Evolutionary conservation across 257 asterid genomes (phyloP).

Genomic region (Solanum tacnaense): DNA sequence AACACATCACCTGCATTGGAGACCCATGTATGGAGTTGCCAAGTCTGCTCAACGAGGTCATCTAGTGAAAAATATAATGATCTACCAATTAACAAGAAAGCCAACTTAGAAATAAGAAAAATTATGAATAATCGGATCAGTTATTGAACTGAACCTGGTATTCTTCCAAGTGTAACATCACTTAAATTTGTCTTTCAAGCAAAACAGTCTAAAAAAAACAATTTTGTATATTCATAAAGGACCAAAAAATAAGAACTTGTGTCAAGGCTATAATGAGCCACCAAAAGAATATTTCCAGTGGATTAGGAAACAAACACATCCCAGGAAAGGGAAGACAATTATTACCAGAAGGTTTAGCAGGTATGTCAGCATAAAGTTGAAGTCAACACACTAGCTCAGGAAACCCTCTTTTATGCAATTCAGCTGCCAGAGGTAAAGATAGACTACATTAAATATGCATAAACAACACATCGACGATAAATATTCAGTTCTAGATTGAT

Average conservation of each 20-base stretch:
- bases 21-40: constrained; percentile 50
- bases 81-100: constrained; percentile 78
- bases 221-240: not conserved
- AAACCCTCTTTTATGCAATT: constrained; percentile 71
- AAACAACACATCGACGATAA: constrained; percentile 42
- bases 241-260: not conserved
- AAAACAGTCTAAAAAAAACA: not conserved
- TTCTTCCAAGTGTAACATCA: not conserved
- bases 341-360: constrained; percentile 82
- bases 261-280: constrained; percentile 8
- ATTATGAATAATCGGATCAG: constrained; percentile 4
- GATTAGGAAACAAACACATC: constrained; percentile 21
- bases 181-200: not conserved
- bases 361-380: constrained; percentile 78
- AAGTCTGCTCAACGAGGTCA: constrained; percentile 79
- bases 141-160: constrained; percentile 6
- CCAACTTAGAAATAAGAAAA: constrained; percentile 38
- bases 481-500: constrained; percentile 30
- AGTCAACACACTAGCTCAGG: constrained; percentile 83
- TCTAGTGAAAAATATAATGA: constrained; percentile 55
- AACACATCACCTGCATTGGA: constrained; percentile 52
- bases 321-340: constrained; percentile 46
- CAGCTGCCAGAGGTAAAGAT: constrained; percentile 91
- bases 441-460: constrained; percentile 55
- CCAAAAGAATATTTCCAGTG: not conserved